These are phyloP conservation scores for Cladosporium oxysporum DNA, from an alignment of 2,329 filamentous ascomycete species.

Conservation along the genomic window DNA sequence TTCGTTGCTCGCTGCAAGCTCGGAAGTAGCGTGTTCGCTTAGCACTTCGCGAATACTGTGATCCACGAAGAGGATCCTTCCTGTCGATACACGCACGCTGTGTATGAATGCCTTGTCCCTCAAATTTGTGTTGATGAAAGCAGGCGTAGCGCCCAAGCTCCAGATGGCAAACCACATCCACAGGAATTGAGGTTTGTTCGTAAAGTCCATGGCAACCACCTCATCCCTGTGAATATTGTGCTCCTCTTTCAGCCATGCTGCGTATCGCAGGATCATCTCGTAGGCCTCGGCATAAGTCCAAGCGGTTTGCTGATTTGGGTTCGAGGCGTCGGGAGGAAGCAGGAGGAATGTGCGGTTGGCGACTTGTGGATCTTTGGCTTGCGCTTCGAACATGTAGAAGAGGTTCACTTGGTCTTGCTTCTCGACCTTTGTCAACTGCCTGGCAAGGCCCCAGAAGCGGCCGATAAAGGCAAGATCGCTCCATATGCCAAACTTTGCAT, in stretches of 20 bases:
- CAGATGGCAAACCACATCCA: constrained; percentile 77
- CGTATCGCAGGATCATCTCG: constrained; percentile 69
- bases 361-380: constrained; percentile 59
- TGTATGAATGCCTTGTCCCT: constrained; percentile 70
- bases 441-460: background rate
- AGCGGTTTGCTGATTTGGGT: constrained; percentile 29
- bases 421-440: constrained; percentile 25
- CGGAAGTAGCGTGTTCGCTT: constrained; percentile 52
- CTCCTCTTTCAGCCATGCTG: constrained; percentile 69
- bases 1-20: constrained; percentile 48
- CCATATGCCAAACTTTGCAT: constrained; percentile 67
- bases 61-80: constrained; percentile 71
- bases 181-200: constrained; percentile 77
- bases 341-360: constrained; percentile 34
- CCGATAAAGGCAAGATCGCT: constrained; percentile 61
- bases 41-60: constrained; percentile 58
- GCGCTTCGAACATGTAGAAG: constrained; percentile 74
- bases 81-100: constrained; percentile 68
- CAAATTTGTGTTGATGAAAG: constrained; percentile 87
- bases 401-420: constrained; percentile 62
- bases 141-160: constrained; percentile 79
- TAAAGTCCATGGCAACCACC: constrained; percentile 77
- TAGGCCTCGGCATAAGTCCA: constrained; percentile 80
- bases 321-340: constrained; percentile 31
- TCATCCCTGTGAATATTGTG: constrained; percentile 68